A percentile compares a stretch with the other conserved stretches of the same genome.
These are phyloP conservation scores for Metschnikowia noctiluminum DNA, from an alignment of 805 yeast genomes.

Conservation along the genomic window DNA sequence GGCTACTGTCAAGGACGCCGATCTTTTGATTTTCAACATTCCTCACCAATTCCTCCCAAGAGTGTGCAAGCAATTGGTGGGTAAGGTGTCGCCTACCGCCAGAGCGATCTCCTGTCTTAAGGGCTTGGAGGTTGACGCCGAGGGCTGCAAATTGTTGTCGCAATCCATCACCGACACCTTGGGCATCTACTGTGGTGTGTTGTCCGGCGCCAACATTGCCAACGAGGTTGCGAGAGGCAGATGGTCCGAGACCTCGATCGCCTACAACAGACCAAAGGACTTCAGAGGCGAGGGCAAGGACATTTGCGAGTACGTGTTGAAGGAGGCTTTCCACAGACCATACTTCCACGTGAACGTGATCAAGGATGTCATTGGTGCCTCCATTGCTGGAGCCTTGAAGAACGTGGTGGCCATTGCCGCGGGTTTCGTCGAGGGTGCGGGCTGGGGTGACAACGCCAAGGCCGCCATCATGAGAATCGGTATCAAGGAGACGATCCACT, in stretches of 20 bases:
- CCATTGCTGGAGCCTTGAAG: conserved; percentile 47
- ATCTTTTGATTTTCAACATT: conserved; percentile 42
- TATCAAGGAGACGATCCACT: conserved; percentile 40
- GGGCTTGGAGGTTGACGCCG: conserved; percentile 43
- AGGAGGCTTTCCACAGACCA: conserved; percentile 43
- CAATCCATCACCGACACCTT: conserved; percentile 42
- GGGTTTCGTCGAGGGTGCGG: conserved; percentile 46
- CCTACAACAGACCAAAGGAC: conserved; percentile 38
- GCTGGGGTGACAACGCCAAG: conserved; percentile 50
- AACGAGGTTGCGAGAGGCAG: conserved; percentile 45
- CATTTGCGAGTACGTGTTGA: conserved; percentile 38
- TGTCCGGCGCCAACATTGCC: conserved; percentile 49
- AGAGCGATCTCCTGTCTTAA: conserved; percentile 46
- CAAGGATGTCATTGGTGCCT: conserved; percentile 44
- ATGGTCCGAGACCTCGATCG: conserved; percentile 48
- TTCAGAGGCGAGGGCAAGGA: conserved; percentile 41
- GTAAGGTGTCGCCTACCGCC: conserved; percentile 34
- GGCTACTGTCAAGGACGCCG: conserved; percentile 38
- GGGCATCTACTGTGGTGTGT: conserved; percentile 43
- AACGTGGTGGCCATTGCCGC: conserved; percentile 46
- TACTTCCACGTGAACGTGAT: conserved; percentile 46
- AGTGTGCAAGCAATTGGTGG: conserved; percentile 37
- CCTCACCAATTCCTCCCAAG: conserved; percentile 45
- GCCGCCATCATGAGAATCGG: conserved; percentile 48
- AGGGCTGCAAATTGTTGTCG: conserved; percentile 43